These are phyloP conservation scores for Colletotrichum endophyticum DNA, from an alignment of 2,329 filamentous ascomycete genomes.

Conservation along the genomic window DNA sequence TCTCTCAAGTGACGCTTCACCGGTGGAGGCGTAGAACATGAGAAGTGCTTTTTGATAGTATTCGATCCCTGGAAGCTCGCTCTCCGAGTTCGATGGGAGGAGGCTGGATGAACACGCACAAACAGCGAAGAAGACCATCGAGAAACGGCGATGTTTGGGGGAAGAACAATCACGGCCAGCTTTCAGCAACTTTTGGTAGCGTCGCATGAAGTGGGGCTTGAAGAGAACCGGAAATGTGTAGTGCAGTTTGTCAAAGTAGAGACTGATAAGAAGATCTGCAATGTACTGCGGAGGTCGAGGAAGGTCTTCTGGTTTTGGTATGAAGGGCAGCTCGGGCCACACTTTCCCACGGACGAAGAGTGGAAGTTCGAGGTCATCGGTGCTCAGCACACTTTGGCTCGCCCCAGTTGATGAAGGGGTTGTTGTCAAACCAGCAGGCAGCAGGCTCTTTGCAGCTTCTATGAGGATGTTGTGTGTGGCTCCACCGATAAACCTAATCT, in stretches of 20 bases:
- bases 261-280: constrained; percentile 28
- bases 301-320: constrained; percentile 29
- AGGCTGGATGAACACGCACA: constrained; percentile 33
- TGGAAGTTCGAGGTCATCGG: constrained; percentile 26
- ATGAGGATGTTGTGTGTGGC: constrained; percentile 30
- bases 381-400: not conserved
- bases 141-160: constrained; percentile 23
- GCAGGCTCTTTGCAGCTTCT: constrained; percentile 29
- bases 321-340: constrained; percentile 30
- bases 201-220: constrained; percentile 29
- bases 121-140: constrained; percentile 32
- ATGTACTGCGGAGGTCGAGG: constrained; percentile 30
- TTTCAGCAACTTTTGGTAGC: constrained; percentile 23
- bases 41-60: constrained; percentile 28
- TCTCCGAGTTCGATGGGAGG: constrained; percentile 18
- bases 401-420: not conserved
- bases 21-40: constrained; percentile 27
- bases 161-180: not conserved
- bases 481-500: constrained; percentile 27
- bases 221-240: constrained; percentile 31
- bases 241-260: constrained; percentile 33
- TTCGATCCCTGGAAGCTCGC: constrained; percentile 23
- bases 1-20: constrained; percentile 29
- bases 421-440: not conserved
- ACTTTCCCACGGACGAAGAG: constrained; percentile 28